phyloP scores from a whole-genome alignment of 352 stramenopile species.

The Globisporangium yorkense region DNA sequence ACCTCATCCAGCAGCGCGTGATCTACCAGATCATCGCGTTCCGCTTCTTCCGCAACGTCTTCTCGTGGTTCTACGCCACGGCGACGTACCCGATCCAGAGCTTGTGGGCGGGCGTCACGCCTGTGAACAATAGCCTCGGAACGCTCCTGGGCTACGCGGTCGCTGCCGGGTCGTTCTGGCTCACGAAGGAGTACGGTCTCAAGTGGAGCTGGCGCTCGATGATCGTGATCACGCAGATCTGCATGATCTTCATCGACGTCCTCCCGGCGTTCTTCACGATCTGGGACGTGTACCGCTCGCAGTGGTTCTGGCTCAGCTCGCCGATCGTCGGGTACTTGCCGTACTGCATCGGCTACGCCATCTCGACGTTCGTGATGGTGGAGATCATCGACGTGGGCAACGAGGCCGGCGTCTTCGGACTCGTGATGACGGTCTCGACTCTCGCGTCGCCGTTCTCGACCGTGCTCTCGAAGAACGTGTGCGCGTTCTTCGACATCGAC shows the following conservation, averaged over 20 bases:
- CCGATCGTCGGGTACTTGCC: slow-evolving; percentile 18
- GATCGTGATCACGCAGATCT: slow-evolving; percentile 28
- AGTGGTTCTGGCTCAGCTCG: slow-evolving; percentile 31
- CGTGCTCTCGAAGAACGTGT: slow-evolving; percentile 14
- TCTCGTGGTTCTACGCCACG: slow-evolving; percentile 36
- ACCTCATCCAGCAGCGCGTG: slow-evolving; percentile 46
- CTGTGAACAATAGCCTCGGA: slow-evolving; percentile 34
- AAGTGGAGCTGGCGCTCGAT: slow-evolving; percentile 53
- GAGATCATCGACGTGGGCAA: slow-evolving; percentile 20
- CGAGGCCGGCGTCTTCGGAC: slow-evolving; percentile 17
- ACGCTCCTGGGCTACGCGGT: slow-evolving; percentile 33
- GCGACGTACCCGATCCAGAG: slow-evolving; percentile 37
- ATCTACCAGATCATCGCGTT: slow-evolving; percentile 53
- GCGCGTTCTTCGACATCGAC: slow-evolving; percentile 12
- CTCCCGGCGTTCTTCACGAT: slow-evolving; percentile 27
- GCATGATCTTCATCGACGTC: slow-evolving; percentile 14
- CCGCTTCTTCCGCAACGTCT: slow-evolving; percentile 55
- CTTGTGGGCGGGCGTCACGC: slow-evolving; percentile 32
- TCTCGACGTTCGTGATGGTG: slow-evolving; percentile 15
- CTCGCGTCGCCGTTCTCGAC: slow-evolving; percentile 18
- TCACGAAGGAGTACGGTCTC: slow-evolving; percentile 27
- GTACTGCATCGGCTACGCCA: slow-evolving; percentile 10
- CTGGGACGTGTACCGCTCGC: slow-evolving; percentile 25
- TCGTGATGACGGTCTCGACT: slow-evolving; percentile 19
- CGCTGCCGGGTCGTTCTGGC: slow-evolving; percentile 23